A percentile compares a stretch with the other conserved stretches of the same genome.
Evolutionary conservation across 1,284 basidiomycete genomes (phyloP).

Genomic region (Dichomitus squalens): DNA sequence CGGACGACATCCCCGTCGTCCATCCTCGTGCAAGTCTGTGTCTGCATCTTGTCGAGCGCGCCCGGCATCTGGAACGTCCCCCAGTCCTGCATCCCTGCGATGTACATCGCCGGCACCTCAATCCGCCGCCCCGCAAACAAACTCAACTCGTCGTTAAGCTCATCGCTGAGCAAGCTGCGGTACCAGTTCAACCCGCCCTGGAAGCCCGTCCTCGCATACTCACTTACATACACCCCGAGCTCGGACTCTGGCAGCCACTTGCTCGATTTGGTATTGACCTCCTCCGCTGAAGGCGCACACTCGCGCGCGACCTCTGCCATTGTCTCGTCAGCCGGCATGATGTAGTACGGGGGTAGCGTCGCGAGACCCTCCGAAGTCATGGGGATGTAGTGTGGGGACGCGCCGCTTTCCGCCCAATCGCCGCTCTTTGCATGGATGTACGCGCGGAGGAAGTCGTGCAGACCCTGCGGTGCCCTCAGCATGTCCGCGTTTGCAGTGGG

Average conservation of each 20-base stretch:
- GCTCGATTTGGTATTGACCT: slow-evolving; percentile 33
- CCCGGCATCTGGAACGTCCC: slow-evolving; percentile 58
- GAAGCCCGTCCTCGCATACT: slow-evolving; percentile 57
- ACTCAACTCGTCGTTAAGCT: slow-evolving; percentile 19
- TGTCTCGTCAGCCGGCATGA: slow-evolving; percentile 54
- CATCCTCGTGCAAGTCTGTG: slow-evolving; percentile 31
- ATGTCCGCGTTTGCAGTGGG: slow-evolving; percentile 51
- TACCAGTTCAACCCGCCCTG: slow-evolving; percentile 65
- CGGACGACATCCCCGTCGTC: slow-evolving; percentile 50
- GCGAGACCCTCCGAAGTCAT: slow-evolving; percentile 39
- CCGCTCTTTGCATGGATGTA: slow-evolving; percentile 66
- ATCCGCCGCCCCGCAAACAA: slow-evolving; percentile 41
- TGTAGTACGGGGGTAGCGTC: slow-evolving; percentile 59
- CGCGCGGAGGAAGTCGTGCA: slow-evolving; percentile 53
- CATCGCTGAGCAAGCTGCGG: slow-evolving; percentile 34
- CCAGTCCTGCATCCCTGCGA: slow-evolving; percentile 60
- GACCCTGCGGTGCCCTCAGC: slow-evolving; percentile 41
- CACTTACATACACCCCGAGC: slow-evolving; percentile 48
- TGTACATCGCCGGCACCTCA: slow-evolving; percentile 53
- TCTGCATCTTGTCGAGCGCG: slow-evolving; percentile 46
- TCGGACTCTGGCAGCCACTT: slow-evolving; percentile 54
- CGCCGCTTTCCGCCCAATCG: slow-evolving; percentile 48
- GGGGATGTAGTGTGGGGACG: slow-evolving; percentile 38
- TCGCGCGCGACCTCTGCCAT: slow-evolving; percentile 53
- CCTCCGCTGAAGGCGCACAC: slow-evolving; percentile 28